Base-by-base conservation (phyloP, 2,329 filamentous ascomycete species). In the Fusarium anguioides region DNA sequence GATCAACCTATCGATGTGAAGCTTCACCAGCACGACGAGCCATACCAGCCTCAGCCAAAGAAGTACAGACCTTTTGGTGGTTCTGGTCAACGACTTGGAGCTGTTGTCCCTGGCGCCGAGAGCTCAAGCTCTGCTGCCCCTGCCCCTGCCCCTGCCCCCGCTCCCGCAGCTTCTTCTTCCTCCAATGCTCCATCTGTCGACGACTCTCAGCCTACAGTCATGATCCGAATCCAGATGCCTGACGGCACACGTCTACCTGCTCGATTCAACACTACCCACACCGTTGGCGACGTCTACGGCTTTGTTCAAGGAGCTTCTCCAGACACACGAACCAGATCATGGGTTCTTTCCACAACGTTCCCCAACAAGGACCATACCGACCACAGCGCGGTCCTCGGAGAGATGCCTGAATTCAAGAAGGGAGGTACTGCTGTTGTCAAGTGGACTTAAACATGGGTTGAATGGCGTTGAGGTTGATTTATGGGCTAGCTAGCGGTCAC, bases 1-100 rank as follows among this genome's bases (percentile, higher is more conserved):
- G n/a, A n/a, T n/a, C n/a, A n/a, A n/a, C n/a, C n/a, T n/a, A n/a
- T 95, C 14, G 91, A 96, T 68, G 90, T 96, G 50, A 91, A 92
- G 78, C 85, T 96, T 15, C 86, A 91, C 68, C 90, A 93, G 76
- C 89, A 93, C 76, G 90, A 93, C 72, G 86, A 91, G 61, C 76
- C 76, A 1, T 96, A 92, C 80, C 86, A 86, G 53, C 83, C 85
- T 50, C 89, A 91, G 33, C 93, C 92, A 69, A 90, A 89, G 79
- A 85, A 89, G 73, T 94, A 93, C 78, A 90, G 87, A 75, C 91
- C 92, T 5, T 96, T 96, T 68, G 79, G 83, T 4, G 91, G 92
- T 10, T 80, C 85, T 35, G 92, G 93, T 24, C 87, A 91, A 62
- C 87, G 93, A 52, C 84, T 96, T 17, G 92, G 92, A 40, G 92